Evolutionary conservation across 1,284 basidiomycete species (phyloP).

Genomic region (Microbotryum violaceum): DNA sequence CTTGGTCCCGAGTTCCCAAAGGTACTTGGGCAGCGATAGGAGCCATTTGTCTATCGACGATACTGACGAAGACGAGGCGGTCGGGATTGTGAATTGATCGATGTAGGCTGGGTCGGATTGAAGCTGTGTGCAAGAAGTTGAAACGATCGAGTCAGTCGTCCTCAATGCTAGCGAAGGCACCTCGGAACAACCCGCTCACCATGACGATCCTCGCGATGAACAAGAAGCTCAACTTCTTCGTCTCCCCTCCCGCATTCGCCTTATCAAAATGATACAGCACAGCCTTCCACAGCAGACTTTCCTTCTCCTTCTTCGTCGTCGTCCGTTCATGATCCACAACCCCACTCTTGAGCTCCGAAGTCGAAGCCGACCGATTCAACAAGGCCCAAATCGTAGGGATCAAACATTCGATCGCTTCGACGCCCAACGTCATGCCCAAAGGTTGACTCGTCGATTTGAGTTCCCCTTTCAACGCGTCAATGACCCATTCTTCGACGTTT

Average conservation of each 20-base stretch:
- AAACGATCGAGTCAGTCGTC: slow-evolving; percentile 10
- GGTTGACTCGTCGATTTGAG: no score
- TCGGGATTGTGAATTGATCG: slow-evolving; percentile 48
- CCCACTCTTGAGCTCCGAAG: no score
- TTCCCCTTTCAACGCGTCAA: slow-evolving; percentile 55
- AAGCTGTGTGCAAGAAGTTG: slow-evolving; percentile 46
- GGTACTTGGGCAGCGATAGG: slow-evolving; percentile 58
- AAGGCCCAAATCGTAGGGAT: slow-evolving; percentile 65
- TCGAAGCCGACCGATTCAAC: slow-evolving; percentile 38
- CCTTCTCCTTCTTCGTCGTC: no score
- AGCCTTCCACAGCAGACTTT: slow-evolving; percentile 4
- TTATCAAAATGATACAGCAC: slow-evolving; percentile 13
- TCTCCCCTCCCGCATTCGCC: not conserved
- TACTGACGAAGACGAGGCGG: slow-evolving; percentile 7
- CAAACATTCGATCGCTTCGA: slow-evolving; percentile 44
- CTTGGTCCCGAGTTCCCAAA: slow-evolving; percentile 70
- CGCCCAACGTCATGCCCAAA: no score
- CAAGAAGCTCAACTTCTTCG: slow-evolving; percentile 16
- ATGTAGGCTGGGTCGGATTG: slow-evolving; percentile 53
- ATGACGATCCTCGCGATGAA: slow-evolving; percentile 46
- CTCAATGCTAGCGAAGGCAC: not conserved
- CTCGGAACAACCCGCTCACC: slow-evolving; percentile 45
- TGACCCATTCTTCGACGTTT: slow-evolving; percentile 61
- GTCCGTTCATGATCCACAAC: no score
- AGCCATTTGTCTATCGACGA: slow-evolving; percentile 55